Evolutionary conservation across 345 rosid species (phyloP), one percentile per base, ranked within the genome.

Genomic region (Cardamine chenopodiifolia): DNA sequence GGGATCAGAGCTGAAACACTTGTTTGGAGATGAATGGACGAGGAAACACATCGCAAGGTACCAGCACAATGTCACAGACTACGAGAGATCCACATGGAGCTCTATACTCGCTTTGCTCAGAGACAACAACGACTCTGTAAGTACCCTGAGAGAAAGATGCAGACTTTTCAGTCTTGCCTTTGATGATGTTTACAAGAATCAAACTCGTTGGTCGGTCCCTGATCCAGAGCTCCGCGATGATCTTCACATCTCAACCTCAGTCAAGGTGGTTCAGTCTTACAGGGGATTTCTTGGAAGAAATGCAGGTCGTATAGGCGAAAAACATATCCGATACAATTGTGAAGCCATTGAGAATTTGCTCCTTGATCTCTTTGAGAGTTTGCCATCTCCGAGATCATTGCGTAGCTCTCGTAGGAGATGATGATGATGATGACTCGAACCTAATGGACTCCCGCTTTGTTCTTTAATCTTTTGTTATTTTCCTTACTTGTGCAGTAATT

Each of bases 1-100:
- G 58, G 79, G 68, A 68, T 89, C 92, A 0, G 86, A 89, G 52
- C 92, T 93, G 70, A 77, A 83, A 78, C 70, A 8, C 58, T 77
- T 79, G 78, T 87, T 93, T 34, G 98, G 93, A 75, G 96, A 93
- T 53, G 90, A 82, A 49, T 93, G 98, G 98, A 85, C 90, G 76
- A 79, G 90, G 23, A 89, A 83, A 78, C 90, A 86, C 56, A 86
- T 64, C 0, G 96, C 79, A 3, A 84, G 79, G 53, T 83, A 82
- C 78, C 93, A 84, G 79, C 88, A 79, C 62, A 74, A 81, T 34
- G 97, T 89, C 23, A 89, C 80, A 9, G 71, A 78, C 81, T 91
- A 91, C 47, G 84, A 82, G 69, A 80, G 92, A 73, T 71, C 85
- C 52, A 83, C 97, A 10, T 89, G 98, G 98, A 74, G 91, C 73